phyloP scores from a whole-genome alignment of 495 filamentous ascomycete genomes.

The Chaetomidium leptoderma region DNA sequence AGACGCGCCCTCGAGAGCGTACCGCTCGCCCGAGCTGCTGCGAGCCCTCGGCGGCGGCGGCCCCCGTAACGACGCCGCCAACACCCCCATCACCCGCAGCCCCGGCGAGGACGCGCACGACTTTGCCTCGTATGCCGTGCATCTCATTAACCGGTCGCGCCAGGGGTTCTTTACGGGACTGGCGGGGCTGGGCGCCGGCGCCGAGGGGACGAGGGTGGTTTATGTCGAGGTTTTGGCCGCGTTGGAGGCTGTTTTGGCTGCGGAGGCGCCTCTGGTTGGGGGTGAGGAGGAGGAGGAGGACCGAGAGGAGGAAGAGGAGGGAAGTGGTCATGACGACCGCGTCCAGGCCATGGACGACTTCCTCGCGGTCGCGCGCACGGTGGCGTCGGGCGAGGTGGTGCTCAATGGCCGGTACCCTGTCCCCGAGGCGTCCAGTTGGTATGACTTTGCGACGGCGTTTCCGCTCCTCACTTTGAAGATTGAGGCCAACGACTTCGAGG shows the following conservation, averaged over 20 bases:
- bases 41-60: no score
- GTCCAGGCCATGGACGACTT: not conserved
- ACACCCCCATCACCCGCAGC: no score
- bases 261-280: not conserved
- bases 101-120: not conserved
- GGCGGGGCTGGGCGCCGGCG: not conserved
- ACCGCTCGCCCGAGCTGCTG: not conserved
- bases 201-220: not conserved
- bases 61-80: no score
- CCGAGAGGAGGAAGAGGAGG: not conserved
- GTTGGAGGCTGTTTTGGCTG: not conserved
- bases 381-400: not conserved
- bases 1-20: not conserved
- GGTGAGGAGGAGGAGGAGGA: not conserved
- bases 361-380: not conserved
- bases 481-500: not conserved
- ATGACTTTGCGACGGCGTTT: not conserved
- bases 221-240: conserved; percentile 3
- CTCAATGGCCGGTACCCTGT: not conserved
- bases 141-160: not conserved
- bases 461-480: not conserved
- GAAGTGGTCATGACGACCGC: no score
- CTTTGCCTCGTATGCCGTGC: not conserved
- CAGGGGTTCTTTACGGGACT: not conserved
- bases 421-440: not conserved